phyloP scores from a whole-genome alignment of 2,329 filamentous ascomycete species.

The Cladorrhinum sp. region DNA sequence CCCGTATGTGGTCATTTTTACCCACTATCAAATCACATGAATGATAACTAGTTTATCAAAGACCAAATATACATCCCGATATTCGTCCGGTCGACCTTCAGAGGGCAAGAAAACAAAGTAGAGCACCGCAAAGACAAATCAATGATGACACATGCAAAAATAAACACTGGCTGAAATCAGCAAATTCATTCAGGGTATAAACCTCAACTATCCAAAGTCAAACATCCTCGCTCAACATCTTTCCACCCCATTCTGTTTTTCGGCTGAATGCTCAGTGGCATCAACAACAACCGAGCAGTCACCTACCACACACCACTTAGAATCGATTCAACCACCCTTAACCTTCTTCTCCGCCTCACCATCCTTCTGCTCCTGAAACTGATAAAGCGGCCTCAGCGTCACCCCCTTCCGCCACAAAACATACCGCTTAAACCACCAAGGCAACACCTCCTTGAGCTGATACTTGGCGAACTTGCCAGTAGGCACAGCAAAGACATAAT shows the following conservation, averaged over 20 bases:
- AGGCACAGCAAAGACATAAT: slow-evolving; percentile 60
- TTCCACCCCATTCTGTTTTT: no score
- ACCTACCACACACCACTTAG: not conserved
- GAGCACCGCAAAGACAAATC: not conserved
- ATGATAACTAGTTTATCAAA: not conserved
- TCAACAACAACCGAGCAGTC: not conserved
- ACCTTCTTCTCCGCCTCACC: not conserved
- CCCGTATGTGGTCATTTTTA: not conserved
- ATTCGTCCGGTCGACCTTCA: not conserved
- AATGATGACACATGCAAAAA: not conserved
- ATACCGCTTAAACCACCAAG: slow-evolving; percentile 60
- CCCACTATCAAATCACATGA: not conserved
- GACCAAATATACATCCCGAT: not conserved
- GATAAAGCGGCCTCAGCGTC: slow-evolving; percentile 49
- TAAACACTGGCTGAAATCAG: not conserved
- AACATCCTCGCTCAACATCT: not conserved
- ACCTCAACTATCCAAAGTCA: not conserved
- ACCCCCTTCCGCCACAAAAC: slow-evolving; percentile 50
- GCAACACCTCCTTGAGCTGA: slow-evolving; percentile 53
- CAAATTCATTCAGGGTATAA: not conserved
- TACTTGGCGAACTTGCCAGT: slow-evolving; percentile 56
- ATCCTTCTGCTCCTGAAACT: slow-evolving; percentile 15
- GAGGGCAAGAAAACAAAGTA: not conserved
- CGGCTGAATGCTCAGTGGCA: no score
- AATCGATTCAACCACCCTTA: not conserved